Base-by-base conservation (phyloP, 495 filamentous ascomycete species). In the Xylaria telfairii region DNA sequence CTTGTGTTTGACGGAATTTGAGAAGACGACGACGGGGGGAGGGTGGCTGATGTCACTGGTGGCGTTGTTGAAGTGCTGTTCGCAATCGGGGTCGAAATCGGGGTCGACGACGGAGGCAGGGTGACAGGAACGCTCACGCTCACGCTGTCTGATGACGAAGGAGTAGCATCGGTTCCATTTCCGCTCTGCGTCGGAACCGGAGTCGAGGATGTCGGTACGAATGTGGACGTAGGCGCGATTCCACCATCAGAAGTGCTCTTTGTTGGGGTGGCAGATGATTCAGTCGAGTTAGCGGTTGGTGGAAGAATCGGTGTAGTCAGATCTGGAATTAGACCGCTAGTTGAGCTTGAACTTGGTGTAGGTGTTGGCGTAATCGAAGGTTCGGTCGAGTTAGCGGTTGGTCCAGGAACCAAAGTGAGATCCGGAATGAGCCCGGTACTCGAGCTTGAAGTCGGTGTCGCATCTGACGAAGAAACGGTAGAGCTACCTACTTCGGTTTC, bases 1-100 rank as follows among this genome's bases (percentile, higher is more conserved):
- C 76, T 77, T 21, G 68, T 64, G 30, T 78, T 78, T 2, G 63
- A 54, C 0, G 71, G 13, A 21, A 75, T 70, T 34, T 54, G 17
- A 28, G 53, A 26, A 28, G 53, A 26, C 15, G 63, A 56, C 8
- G 69, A 62, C 12, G 67, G 21, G 9, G 67, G 34, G 1, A 60
- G 39, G 3, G 61, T 65, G 42, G 49, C 28, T 17, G 68, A 65
- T 17, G 37, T 57, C 19, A 65, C 47, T 47, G 68, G 68, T 13
- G 68, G 57, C 21, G 54, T 68, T 47, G 65, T 44, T 39, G 41
- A 28, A n/a, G 65, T 68, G 21, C 65, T 47, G 37, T 68, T 69
- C 19, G 8, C 67, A 28, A 53, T 69, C n/a, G 57, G 51, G 1
- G 65, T 68, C 28, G 67, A 62, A n/a, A 53, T 63, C 30, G 57